These are phyloP conservation scores for Parathielavia hyrcaniae DNA, from an alignment of 495 filamentous ascomycete genomes.

Conservation along the genomic window DNA sequence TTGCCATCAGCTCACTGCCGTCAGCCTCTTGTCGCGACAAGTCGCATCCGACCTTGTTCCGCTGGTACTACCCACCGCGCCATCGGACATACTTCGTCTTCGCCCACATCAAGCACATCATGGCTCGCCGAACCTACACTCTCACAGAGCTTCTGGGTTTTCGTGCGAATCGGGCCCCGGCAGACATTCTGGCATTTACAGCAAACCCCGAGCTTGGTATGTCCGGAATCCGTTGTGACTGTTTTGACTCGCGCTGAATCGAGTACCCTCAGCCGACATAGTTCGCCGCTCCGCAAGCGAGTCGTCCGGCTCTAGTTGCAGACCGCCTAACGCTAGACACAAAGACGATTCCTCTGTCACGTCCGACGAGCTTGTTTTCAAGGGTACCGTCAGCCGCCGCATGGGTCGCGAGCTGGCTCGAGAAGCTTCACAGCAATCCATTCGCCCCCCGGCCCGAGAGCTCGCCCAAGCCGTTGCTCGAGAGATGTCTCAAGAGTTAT, in stretches of 20 bases:
- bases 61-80: conserved; percentile 22
- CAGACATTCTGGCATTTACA: conserved; percentile 20
- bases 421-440: conserved; percentile 8
- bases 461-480: background rate
- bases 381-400: conserved; percentile 28
- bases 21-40: conserved; percentile 4
- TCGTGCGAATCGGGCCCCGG: conserved; percentile 11
- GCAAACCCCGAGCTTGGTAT: conserved; percentile 34
- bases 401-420: conserved; percentile 10
- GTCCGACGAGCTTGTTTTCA: conserved; percentile 30
- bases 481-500: background rate
- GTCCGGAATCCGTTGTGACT: background rate
- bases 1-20: conserved; percentile 22
- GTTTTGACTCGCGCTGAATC: background rate
- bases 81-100: conserved; percentile 34
- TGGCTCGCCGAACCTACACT: conserved; percentile 35
- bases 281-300: conserved; percentile 23
- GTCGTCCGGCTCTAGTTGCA: conserved; percentile 12
- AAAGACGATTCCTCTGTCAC: conserved; percentile 26
- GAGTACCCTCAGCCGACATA: conserved; percentile 21
- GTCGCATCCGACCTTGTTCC: conserved; percentile 29
- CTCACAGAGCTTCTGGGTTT: conserved; percentile 37
- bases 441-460: background rate
- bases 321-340: conserved; percentile 20
- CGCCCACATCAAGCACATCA: conserved; percentile 28